A percentile compares a stretch with the other conserved stretches of the same genome.
Conservation (phyloP, 1,139 yeast genomes). For the Chernovozyma sophiae-reginae region DNA sequence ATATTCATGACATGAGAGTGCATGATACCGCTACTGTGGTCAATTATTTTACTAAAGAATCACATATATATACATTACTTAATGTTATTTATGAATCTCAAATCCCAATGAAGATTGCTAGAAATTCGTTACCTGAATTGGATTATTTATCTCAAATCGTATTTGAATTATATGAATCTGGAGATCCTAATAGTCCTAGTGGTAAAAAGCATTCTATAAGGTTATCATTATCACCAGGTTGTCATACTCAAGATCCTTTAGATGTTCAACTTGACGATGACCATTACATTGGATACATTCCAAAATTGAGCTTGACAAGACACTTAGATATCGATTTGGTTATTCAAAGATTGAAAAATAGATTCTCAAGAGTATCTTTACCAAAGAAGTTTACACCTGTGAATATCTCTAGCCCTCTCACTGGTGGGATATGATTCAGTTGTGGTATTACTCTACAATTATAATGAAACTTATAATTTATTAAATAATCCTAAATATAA, state of each 20-base stretch:
- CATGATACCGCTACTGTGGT: conserved; percentile 79
- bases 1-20: conserved; percentile 74
- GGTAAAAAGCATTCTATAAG: conserved; percentile 85
- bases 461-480: background rate
- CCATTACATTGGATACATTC: conserved; percentile 95
- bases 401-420: conserved; percentile 69
- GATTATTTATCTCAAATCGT: conserved; percentile 94
- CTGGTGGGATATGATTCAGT: conserved; percentile 19
- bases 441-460: background rate
- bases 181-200: conserved; percentile 51
- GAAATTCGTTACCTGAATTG: conserved; percentile 93
- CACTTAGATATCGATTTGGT: conserved; percentile 92
- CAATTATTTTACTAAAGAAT: conserved; percentile 92
- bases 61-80: conserved; percentile 90
- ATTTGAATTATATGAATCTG: conserved; percentile 86
- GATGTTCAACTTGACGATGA: conserved; percentile 95
- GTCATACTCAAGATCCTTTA: conserved; percentile 95
- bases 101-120: conserved; percentile 86
- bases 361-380: conserved; percentile 81
- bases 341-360: conserved; percentile 71
- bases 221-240: conserved; percentile 90
- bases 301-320: conserved; percentile 82
- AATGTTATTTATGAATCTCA: conserved; percentile 93
- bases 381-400: conserved; percentile 92
- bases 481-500: conserved; percentile 4